A percentile compares a stretch with the other conserved stretches of the same genome.
These are phyloP conservation scores for Huntiella savannae DNA, from an alignment of 2,329 filamentous ascomycete species.

Conservation along the genomic window DNA sequence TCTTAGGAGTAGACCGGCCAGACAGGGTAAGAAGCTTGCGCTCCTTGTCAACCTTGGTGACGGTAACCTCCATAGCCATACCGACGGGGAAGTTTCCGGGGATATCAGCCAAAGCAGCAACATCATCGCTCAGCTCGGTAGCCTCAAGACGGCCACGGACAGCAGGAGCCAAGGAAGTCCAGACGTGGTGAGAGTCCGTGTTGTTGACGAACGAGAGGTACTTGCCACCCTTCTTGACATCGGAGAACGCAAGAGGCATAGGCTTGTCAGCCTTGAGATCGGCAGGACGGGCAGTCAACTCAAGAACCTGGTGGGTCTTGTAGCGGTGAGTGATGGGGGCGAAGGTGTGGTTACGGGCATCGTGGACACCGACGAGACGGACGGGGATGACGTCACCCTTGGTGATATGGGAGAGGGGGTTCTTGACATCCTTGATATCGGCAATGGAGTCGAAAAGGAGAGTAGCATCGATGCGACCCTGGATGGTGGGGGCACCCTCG, in stretches of 20 bases:
- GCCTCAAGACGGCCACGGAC: conserved; percentile 68
- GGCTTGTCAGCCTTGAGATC: conserved; percentile 30
- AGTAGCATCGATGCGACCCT: conserved; percentile 84
- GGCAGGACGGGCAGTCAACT: conserved; percentile 65
- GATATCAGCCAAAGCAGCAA: conserved; percentile 59
- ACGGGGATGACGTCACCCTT: conserved; percentile 53
- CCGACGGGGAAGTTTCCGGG: conserved; percentile 70
- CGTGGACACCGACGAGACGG: conserved; percentile 69
- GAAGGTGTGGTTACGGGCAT: conserved; percentile 78
- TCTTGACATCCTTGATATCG: conserved; percentile 64
- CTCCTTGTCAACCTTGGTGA: conserved; percentile 51
- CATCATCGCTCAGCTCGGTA: conserved; percentile 73
- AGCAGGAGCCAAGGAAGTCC: conserved; percentile 79
- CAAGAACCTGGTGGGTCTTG: conserved; percentile 62
- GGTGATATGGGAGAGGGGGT: conserved; percentile 42
- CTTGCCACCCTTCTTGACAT: conserved; percentile 50
- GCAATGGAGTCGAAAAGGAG: conserved; percentile 81
- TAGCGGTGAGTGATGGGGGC: conserved; percentile 77
- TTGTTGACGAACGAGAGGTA: conserved; percentile 87
- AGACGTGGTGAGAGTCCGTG: conserved; percentile 56
- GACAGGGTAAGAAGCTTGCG: conserved; percentile 68
- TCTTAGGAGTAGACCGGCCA: conserved; percentile 12
- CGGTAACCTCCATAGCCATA: conserved; percentile 66
- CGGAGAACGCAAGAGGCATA: conserved; percentile 46
- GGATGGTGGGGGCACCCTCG: conserved; percentile 51